These are phyloP conservation scores for Tolypocladium amazonense DNA, from an alignment of 2,329 filamentous ascomycete genomes.

Conservation along the genomic window DNA sequence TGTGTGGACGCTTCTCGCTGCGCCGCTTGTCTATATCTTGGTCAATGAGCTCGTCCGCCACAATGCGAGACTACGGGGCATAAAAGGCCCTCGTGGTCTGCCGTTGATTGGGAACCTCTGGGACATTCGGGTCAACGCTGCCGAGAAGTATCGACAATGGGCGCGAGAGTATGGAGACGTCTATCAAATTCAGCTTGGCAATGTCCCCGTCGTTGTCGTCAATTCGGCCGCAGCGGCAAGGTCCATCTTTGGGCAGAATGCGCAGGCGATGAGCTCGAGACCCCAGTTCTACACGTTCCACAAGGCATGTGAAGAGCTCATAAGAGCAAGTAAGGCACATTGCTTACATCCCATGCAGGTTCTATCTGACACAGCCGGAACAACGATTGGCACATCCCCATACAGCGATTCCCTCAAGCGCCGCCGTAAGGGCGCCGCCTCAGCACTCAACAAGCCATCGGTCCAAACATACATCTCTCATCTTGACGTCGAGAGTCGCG, in stretches of 20 bases:
- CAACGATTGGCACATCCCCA: conserved; percentile 57
- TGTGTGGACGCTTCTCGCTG: conserved; percentile 10
- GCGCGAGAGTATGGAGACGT: conserved; percentile 35
- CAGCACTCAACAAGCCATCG: conserved; percentile 53
- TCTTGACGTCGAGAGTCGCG: conserved; percentile 50
- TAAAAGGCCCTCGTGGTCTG: conserved; percentile 37
- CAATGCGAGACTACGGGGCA: conserved; percentile 30
- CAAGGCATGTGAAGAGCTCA: conserved; percentile 26
- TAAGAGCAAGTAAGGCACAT: background rate
- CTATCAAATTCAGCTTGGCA: conserved; percentile 48
- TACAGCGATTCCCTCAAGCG: conserved; percentile 56
- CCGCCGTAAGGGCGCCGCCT: conserved; percentile 53
- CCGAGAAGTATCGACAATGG: conserved; percentile 46
- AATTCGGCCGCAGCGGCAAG: conserved; percentile 42
- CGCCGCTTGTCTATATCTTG: conserved; percentile 33
- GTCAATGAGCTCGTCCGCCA: conserved; percentile 37
- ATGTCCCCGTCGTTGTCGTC: conserved; percentile 44
- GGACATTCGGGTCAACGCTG: conserved; percentile 43
- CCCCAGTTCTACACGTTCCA: conserved; percentile 51
- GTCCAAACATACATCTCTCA: conserved; percentile 52
- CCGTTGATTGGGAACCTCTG: conserved; percentile 45
- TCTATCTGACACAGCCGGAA: conserved; percentile 53
- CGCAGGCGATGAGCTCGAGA: conserved; percentile 41
- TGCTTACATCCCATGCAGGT: conserved; percentile 26
- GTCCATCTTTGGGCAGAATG: conserved; percentile 39